Evolutionary conservation across 371 early-diverging fungal genomes (phyloP).

Genomic region (Rhizopus delemar): DNA sequence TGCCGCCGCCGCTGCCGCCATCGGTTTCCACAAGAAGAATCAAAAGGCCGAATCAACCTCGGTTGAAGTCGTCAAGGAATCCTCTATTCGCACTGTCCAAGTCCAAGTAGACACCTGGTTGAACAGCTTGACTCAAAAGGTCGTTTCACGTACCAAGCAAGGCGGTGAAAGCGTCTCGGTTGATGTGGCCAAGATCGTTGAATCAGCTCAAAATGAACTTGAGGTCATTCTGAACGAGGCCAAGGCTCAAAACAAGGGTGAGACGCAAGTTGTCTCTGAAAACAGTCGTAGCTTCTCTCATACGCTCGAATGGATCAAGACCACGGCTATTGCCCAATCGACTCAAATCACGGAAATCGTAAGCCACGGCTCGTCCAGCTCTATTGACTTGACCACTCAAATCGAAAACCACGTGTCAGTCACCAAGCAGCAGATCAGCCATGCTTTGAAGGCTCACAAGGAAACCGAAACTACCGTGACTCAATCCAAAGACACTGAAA

Average conservation of each 20-base stretch:
- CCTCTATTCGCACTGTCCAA: slow-evolving; percentile 22
- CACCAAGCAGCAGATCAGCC: slow-evolving; percentile 33
- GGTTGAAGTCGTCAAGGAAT: slow-evolving; percentile 24
- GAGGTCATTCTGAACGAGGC: slow-evolving; percentile 18
- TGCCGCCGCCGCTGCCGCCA: slow-evolving; percentile 30
- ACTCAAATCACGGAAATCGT: slow-evolving; percentile 30
- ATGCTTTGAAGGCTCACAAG: slow-evolving; percentile 34
- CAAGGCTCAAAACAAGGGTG: slow-evolving; percentile 11
- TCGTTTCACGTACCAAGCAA: slow-evolving; percentile 27
- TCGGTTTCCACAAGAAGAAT: slow-evolving; percentile 23
- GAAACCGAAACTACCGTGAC: background rate
- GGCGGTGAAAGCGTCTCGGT: slow-evolving; percentile 22
- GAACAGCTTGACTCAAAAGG: slow-evolving; percentile 18
- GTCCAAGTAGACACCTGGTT: slow-evolving; percentile 26
- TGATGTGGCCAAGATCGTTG: slow-evolving; percentile 27
- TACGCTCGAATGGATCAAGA: slow-evolving; percentile 33
- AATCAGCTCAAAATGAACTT: slow-evolving; percentile 30
- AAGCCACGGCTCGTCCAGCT: slow-evolving; percentile 23
- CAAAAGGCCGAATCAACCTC: slow-evolving; percentile 20
- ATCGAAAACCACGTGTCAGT: slow-evolving; percentile 34
- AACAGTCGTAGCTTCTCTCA: slow-evolving; percentile 16
- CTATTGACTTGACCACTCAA: slow-evolving; percentile 33
- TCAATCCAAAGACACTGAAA: background rate
- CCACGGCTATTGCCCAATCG: slow-evolving; percentile 24
- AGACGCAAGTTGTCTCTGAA: slow-evolving; percentile 8